Evolutionary conservation across 306 rosid genomes (phyloP).

Genomic region (Vigna angularis): DNA sequence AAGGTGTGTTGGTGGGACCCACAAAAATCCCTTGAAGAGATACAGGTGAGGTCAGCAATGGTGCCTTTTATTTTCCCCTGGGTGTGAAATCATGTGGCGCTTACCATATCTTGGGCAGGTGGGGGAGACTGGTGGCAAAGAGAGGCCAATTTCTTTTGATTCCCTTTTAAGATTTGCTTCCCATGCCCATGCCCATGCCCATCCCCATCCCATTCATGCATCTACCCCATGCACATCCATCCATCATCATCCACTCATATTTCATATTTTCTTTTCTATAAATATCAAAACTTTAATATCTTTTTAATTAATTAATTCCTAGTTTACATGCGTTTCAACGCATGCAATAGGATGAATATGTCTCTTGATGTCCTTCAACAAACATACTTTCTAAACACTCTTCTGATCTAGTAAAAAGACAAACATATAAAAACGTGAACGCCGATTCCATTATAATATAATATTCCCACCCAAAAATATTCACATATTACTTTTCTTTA

Average conservation of each 20-base stretch:
- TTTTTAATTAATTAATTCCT: background rate
- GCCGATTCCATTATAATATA: background rate
- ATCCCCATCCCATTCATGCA: slow-evolving; percentile 28
- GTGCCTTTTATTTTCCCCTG: slow-evolving; percentile 36
- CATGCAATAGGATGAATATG: background rate
- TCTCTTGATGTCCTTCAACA: background rate
- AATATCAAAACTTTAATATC: background rate
- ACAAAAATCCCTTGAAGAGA: slow-evolving; percentile 76
- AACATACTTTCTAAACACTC: background rate
- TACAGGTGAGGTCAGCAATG: slow-evolving; percentile 86
- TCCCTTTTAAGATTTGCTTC: slow-evolving; percentile 86
- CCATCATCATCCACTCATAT: too few relatives aligned
- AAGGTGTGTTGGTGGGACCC: slow-evolving; percentile 53
- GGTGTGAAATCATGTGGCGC: slow-evolving; percentile 80
- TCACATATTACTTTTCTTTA: background rate
- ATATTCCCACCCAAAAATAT: background rate
- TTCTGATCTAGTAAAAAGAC: background rate
- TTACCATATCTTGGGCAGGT: slow-evolving; percentile 75
- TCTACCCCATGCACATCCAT: slow-evolving; percentile 36
- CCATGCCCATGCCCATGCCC: slow-evolving; percentile 62
- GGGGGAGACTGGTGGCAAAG: slow-evolving; percentile 68
- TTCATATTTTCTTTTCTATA: too few relatives aligned
- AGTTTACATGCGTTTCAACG: background rate
- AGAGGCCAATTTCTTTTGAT: slow-evolving; percentile 82
- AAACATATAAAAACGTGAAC: background rate